Evolutionary conservation across 345 rosid genomes (phyloP).

Genomic region (Eucalyptus cladocalyx): DNA sequence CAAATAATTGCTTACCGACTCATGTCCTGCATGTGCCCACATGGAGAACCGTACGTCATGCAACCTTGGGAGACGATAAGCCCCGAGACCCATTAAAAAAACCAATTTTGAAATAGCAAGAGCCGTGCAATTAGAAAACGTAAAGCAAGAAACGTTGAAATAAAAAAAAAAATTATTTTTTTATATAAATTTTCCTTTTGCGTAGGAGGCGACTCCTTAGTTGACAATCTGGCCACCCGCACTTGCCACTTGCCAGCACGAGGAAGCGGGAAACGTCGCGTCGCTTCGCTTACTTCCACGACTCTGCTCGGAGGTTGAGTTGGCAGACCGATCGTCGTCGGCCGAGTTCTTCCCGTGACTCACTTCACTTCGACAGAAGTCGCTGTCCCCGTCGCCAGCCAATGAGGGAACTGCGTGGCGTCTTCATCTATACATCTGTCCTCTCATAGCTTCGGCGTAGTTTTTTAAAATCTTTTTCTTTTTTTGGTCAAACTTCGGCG

Average conservation of each 20-base stretch:
- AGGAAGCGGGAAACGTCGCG: too few relatives aligned
- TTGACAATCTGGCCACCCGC: background rate
- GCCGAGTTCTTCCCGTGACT: background rate
- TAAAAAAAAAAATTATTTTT: background rate
- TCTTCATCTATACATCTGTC: background rate
- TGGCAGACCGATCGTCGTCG: background rate
- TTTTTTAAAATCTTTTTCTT: accelerated
- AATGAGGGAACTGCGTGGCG: background rate
- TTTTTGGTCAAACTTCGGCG: background rate
- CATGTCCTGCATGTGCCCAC: background rate
- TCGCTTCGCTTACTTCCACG: background rate
- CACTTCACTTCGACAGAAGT: background rate
- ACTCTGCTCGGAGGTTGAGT: background rate
- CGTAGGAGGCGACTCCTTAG: background rate
- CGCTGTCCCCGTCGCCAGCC: background rate
- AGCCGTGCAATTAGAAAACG: background rate
- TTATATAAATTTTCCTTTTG: background rate
- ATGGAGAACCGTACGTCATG: background rate
- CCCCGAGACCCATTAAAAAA: background rate
- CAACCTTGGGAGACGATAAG: background rate
- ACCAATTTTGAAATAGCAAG: background rate
- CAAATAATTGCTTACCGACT: background rate
- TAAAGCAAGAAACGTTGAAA: background rate
- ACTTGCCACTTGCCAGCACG: background rate
- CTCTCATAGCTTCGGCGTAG: background rate